Percentiles rank a stretch among this genome's conserved stretches.
phyloP scores from a whole-genome alignment of 148 eudicot species.

The Drosera capensis region DNA sequence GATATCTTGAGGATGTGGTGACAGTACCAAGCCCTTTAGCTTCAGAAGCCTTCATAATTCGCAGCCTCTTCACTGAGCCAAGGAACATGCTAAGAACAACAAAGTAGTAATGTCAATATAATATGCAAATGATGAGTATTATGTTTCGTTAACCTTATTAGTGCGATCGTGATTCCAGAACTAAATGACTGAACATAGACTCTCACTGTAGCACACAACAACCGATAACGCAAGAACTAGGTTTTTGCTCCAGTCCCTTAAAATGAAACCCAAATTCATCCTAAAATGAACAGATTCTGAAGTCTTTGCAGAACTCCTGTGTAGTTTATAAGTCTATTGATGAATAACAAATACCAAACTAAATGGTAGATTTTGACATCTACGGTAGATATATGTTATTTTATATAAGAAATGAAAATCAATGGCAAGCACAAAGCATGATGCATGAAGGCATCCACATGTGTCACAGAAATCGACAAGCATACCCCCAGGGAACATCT shows the following conservation, averaged over 20 bases:
- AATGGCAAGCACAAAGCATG: background rate
- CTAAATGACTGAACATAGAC: too few relatives aligned
- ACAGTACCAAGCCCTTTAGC: conserved; percentile 88
- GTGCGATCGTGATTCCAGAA: too few relatives aligned
- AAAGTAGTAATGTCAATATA: background rate
- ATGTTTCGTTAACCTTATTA: background rate
- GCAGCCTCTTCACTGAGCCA: conserved; percentile 64
- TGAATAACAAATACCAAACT: background rate
- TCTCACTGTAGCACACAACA: too few relatives aligned
- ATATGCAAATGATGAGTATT: background rate
- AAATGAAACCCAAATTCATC: background rate
- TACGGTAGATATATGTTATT: background rate
- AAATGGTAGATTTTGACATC: background rate
- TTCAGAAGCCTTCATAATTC: conserved; percentile 80
- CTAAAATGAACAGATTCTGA: background rate
- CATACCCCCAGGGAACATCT: conserved; percentile 94
- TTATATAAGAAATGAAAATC: too few relatives aligned
- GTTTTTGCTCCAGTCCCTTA: too few relatives aligned
- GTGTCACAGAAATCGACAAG: background rate
- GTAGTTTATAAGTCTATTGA: background rate
- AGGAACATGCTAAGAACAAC: conserved; percentile 53
- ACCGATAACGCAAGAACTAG: too few relatives aligned
- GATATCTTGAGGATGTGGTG: too few relatives aligned
- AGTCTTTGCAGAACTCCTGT: background rate
- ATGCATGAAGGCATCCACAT: background rate